Evolutionary conservation across 1,139 yeast species (phyloP).

Genomic region (Magnusiomyces paraingens): DNA sequence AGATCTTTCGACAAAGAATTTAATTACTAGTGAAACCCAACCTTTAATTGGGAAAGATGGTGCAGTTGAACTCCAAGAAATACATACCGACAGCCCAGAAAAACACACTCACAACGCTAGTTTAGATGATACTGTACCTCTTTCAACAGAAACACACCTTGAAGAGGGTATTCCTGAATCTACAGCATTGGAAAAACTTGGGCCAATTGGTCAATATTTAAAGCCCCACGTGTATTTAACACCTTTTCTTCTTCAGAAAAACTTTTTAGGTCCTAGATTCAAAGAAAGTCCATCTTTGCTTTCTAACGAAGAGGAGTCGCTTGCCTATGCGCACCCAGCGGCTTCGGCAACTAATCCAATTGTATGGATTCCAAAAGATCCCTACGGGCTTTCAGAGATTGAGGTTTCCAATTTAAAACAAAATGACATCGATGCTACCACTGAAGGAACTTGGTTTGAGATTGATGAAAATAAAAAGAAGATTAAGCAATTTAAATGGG

Average conservation of each 20-base stretch:
- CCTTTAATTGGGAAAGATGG: slow-evolving; percentile 1
- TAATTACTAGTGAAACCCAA: slow-evolving; percentile 2
- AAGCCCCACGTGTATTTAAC: slow-evolving; percentile 56
- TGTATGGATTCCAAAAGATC: slow-evolving; percentile 85
- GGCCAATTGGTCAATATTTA: slow-evolving; percentile 26
- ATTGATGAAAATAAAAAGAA: slow-evolving; percentile 41
- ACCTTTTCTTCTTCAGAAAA: slow-evolving; percentile 27
- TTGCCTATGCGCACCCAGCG: slow-evolving; percentile 73
- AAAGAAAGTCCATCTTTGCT: slow-evolving; percentile 29
- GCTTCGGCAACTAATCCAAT: slow-evolving; percentile 58
- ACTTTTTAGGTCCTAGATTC: slow-evolving; percentile 40
- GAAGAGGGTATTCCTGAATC: slow-evolving; percentile 5
- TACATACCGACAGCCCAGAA: neutral
- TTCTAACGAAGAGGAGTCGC: slow-evolving; percentile 36
- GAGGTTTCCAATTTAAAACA: slow-evolving; percentile 44
- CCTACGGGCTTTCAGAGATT: slow-evolving; percentile 64
- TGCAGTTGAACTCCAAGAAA: slow-evolving; percentile 7
- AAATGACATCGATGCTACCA: slow-evolving; percentile 47
- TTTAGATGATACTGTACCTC: slow-evolving; percentile 6
- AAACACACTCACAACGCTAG: no score
- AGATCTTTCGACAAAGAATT: slow-evolving; percentile 8
- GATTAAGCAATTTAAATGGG: slow-evolving; percentile 22
- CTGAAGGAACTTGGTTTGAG: slow-evolving; percentile 51
- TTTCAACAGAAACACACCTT: slow-evolving; percentile 7
- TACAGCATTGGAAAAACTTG: neutral